phyloP scores from a whole-genome alignment of 306 rosid genomes.

The Benincasa hispida region DNA sequence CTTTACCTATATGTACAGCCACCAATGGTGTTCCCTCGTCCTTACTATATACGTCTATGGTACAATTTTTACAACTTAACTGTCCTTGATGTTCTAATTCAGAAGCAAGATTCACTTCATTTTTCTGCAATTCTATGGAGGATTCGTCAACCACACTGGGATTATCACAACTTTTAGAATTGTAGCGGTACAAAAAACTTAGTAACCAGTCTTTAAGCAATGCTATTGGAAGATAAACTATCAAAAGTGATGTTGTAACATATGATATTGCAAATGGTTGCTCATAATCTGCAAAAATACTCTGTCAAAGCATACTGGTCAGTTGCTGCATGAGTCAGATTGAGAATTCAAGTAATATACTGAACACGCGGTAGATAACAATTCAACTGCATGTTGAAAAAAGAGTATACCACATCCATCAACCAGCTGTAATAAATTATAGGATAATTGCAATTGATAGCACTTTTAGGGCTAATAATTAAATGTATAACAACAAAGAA shows the following conservation, averaged over 20 bases:
- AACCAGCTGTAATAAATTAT: background rate
- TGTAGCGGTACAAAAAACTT: background rate
- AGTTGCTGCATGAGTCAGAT: background rate
- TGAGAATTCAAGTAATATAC: background rate
- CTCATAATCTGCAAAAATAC: constrained; percentile 16
- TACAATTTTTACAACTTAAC: background rate
- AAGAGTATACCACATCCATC: background rate
- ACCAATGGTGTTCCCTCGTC: constrained; percentile 3
- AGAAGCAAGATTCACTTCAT: background rate
- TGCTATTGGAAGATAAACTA: constrained; percentile 20
- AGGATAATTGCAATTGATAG: no score
- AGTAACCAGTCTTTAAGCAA: constrained; percentile 13
- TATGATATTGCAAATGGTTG: constrained; percentile 23
- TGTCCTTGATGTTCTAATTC: constrained; percentile 12
- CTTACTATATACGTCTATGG: background rate
- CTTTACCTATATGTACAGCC: background rate
- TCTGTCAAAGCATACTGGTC: constrained; percentile 11
- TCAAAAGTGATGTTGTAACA: constrained; percentile 15
- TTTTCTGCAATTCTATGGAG: background rate
- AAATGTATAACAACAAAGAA: no score
- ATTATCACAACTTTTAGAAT: background rate
- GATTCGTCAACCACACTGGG: background rate
- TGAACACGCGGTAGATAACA: background rate
- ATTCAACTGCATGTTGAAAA: background rate
- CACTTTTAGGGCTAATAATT: no score